Evolutionary conservation across 352 stramenopile species (phyloP).

Genomic region (Salisapilia sapeloensis): DNA sequence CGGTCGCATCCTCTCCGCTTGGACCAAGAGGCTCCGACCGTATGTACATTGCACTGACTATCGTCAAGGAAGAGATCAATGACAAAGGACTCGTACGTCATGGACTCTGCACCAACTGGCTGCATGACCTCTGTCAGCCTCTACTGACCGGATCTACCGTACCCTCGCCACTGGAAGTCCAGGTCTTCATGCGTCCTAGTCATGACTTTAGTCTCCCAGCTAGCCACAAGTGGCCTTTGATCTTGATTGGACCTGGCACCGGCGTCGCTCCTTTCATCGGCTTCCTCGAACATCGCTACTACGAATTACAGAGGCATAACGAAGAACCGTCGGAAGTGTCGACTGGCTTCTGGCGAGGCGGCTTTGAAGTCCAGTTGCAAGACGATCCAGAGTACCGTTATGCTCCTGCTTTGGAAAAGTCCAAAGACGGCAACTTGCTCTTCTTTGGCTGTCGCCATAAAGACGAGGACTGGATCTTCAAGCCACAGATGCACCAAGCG

Average conservation of each 20-base stretch:
- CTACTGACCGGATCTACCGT: constrained; percentile 7
- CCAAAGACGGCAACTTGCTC: constrained; percentile 62
- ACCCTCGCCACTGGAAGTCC: constrained; percentile 3
- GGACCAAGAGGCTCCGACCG: constrained; percentile 19
- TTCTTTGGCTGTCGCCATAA: constrained; percentile 88
- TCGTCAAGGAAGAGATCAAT: constrained; percentile 76
- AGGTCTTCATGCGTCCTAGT: constrained; percentile 84
- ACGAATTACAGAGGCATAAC: constrained; percentile 9
- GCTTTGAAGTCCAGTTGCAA: constrained; percentile 16
- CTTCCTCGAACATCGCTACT: constrained; percentile 83
- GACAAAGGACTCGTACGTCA: constrained; percentile 12
- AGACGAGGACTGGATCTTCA: constrained; percentile 88
- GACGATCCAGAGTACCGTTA: constrained; percentile 23
- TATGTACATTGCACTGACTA: constrained; percentile 82
- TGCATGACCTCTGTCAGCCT: constrained; percentile 24
- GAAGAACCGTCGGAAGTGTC: constrained; percentile 11
- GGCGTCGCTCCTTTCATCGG: constrained; percentile 94
- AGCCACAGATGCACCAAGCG: constrained; percentile 70
- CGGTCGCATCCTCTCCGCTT: constrained; percentile 87
- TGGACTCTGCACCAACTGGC: constrained; percentile 51
- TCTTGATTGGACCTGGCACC: constrained; percentile 92
- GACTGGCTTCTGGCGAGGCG: constrained; percentile 71
- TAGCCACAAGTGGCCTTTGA: constrained; percentile 64
- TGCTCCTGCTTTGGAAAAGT: constrained; percentile 7
- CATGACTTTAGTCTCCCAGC: constrained; percentile 83